phyloP scores from a whole-genome alignment of 2,329 filamentous ascomycete genomes.

The Lasiodiplodia sp. region DNA sequence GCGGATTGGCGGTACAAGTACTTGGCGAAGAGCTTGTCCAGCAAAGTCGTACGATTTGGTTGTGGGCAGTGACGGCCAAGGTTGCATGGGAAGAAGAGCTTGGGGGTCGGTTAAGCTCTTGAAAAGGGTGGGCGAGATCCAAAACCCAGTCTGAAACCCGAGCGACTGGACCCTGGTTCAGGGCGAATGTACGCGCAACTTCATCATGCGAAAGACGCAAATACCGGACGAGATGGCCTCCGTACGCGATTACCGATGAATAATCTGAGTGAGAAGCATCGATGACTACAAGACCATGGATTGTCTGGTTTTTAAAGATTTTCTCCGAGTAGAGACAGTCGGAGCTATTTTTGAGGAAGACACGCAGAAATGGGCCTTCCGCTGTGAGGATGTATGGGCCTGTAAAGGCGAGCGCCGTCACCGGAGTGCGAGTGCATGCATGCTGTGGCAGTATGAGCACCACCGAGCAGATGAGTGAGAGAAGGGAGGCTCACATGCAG shows the following conservation, averaged over 20 bases:
- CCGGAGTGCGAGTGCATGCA: conserved; percentile 50
- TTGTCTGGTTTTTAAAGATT: conserved; percentile 72
- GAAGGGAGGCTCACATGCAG: conserved; percentile 40
- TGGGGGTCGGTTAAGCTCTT: conserved; percentile 17
- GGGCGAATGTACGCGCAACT: conserved; percentile 2
- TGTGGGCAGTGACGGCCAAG: conserved; percentile 81
- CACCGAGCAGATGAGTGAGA: not conserved
- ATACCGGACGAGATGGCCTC: conserved; percentile 57
- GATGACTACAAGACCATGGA: conserved; percentile 70
- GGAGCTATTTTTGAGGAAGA: conserved; percentile 43
- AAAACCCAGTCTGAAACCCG: conserved; percentile 48
- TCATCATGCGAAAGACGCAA: conserved; percentile 30
- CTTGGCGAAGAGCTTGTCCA: conserved; percentile 25
- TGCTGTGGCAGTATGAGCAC: conserved; percentile 37
- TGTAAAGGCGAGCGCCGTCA: conserved; percentile 54
- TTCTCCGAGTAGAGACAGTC: conserved; percentile 44
- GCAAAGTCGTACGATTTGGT: conserved; percentile 68
- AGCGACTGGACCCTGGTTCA: conserved; percentile 4
- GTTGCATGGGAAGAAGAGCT: conserved; percentile 29
- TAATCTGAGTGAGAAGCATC: conserved; percentile 43
- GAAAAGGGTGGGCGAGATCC: conserved; percentile 32
- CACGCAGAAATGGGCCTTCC: conserved; percentile 51
- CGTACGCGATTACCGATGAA: conserved; percentile 43
- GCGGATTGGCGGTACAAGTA: not conserved
- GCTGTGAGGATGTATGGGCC: conserved; percentile 49